Conservation (phyloP, 495 filamentous ascomycete species). For the Bombardia bombarda region DNA sequence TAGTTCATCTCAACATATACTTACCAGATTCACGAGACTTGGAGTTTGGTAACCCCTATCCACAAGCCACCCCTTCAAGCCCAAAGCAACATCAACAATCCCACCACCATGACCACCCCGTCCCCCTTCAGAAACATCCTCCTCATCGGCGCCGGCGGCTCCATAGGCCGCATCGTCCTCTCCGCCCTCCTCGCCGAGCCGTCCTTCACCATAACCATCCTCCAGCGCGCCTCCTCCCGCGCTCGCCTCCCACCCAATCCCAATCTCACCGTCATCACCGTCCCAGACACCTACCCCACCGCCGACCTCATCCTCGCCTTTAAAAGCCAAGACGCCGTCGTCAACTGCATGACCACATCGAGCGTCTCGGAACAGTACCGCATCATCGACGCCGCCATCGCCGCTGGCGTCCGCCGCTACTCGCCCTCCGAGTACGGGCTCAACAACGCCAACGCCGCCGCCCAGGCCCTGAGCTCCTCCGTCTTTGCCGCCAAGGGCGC, state of each 20-base stretch:
- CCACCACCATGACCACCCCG: neutral
- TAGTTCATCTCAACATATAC: too few relatives aligned
- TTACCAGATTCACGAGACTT: too few relatives aligned
- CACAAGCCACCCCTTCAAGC: neutral
- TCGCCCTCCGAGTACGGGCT: constrained; percentile 64
- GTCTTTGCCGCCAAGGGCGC: constrained; percentile 36
- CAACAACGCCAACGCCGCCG: constrained; percentile 45
- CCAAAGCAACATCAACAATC: neutral
- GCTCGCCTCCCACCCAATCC: constrained; percentile 6
- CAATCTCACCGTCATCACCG: constrained; percentile 10
- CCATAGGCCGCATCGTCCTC: constrained; percentile 18
- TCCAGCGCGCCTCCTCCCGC: constrained; percentile 21
- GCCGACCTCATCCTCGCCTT: constrained; percentile 16
- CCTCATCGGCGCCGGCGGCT: constrained; percentile 19
- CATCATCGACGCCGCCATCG: constrained; percentile 44
- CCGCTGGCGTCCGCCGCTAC: constrained; percentile 38
- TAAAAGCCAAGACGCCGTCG: constrained; percentile 16
- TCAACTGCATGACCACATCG: constrained; percentile 23
- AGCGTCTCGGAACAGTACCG: constrained; percentile 27
- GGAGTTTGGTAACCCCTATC: neutral
- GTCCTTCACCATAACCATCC: constrained; percentile 14
- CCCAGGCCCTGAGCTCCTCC: constrained; percentile 23
- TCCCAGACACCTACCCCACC: constrained; percentile 17
- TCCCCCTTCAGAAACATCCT: constrained; percentile 19
- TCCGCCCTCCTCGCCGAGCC: constrained; percentile 14